phyloP scores from a whole-genome alignment of 2,329 filamentous ascomycete genomes.

The Hymenoscyphus occultus region DNA sequence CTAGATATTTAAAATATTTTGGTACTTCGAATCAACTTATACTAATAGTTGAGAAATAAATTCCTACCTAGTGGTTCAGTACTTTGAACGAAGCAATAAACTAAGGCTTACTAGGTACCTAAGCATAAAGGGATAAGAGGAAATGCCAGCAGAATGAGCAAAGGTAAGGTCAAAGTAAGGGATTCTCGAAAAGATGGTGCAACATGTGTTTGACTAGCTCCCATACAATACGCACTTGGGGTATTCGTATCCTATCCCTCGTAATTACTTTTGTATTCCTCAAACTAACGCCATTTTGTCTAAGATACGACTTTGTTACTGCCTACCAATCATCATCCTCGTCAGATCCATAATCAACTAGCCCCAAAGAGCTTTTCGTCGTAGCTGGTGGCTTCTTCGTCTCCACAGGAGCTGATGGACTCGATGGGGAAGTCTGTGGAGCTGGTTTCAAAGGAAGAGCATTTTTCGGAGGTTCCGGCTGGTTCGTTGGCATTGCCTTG shows the following conservation, averaged over 20 bases:
- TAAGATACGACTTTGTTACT: background rate
- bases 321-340: slow-evolving; percentile 42
- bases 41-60: too few relatives aligned
- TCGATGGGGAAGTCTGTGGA: background rate
- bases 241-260: background rate
- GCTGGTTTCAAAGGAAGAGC: slow-evolving; percentile 3
- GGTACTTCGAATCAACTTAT: too few relatives aligned
- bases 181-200: background rate
- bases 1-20: too few relatives aligned
- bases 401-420: slow-evolving; percentile 7
- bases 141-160: too few relatives aligned
- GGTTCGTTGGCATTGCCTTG: slow-evolving; percentile 7
- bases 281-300: background rate
- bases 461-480: slow-evolving; percentile 7
- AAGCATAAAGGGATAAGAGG: too few relatives aligned
- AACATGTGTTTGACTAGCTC: background rate
- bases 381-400: slow-evolving; percentile 22
- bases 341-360: slow-evolving; percentile 58
- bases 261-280: background rate
- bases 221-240: background rate
- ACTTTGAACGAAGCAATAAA: too few relatives aligned
- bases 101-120: too few relatives aligned
- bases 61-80: too few relatives aligned
- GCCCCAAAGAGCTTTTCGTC: slow-evolving; percentile 35
- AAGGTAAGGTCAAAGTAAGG: too few relatives aligned